A percentile compares a stretch with the other conserved stretches of the same genome.
phyloP scores from a whole-genome alignment of 2,329 filamentous ascomycete species.

The Ophiostoma piceae region DNA sequence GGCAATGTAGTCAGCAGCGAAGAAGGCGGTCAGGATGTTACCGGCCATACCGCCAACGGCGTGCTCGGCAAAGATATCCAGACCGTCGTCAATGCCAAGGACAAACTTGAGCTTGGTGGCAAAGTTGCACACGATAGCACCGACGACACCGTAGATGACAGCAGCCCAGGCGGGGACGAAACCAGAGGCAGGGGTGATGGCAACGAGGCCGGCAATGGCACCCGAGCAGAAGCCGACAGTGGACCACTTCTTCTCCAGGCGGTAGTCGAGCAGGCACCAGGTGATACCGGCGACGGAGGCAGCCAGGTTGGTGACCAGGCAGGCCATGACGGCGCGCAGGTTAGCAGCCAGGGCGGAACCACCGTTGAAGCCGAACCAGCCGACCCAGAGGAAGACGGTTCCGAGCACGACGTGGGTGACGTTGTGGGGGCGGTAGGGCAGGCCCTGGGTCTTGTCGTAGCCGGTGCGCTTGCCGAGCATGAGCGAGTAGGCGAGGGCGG shows the following conservation, averaged over 20 bases:
- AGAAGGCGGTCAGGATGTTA: constrained; percentile 74
- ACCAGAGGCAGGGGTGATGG: constrained; percentile 80
- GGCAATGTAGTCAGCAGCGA: constrained; percentile 79
- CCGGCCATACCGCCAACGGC: constrained; percentile 72
- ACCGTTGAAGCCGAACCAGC: constrained; percentile 94
- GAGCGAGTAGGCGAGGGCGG: constrained; percentile 83
- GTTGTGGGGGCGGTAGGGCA: constrained; percentile 90
- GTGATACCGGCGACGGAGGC: constrained; percentile 81
- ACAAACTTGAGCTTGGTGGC: constrained; percentile 88
- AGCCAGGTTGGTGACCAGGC: constrained; percentile 77
- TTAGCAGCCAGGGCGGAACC: constrained; percentile 78
- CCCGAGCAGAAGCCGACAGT: constrained; percentile 91
- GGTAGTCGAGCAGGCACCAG: constrained; percentile 85
- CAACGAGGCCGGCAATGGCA: constrained; percentile 79
- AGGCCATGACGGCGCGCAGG: constrained; percentile 79
- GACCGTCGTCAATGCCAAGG: constrained; percentile 72
- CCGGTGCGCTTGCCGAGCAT: constrained; percentile 83
- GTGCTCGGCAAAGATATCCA: constrained; percentile 85
- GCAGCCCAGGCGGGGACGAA: constrained; percentile 82
- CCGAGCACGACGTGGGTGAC: constrained; percentile 89
- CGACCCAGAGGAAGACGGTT: constrained; percentile 90
- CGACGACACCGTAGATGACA: constrained; percentile 70
- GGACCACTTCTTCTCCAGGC: constrained; percentile 85
- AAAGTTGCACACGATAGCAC: constrained; percentile 77
- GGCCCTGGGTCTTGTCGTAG: constrained; percentile 70